Evolutionary conservation across 108 stramenopile species (phyloP).

Genomic region (Skeletonema costatum): DNA sequence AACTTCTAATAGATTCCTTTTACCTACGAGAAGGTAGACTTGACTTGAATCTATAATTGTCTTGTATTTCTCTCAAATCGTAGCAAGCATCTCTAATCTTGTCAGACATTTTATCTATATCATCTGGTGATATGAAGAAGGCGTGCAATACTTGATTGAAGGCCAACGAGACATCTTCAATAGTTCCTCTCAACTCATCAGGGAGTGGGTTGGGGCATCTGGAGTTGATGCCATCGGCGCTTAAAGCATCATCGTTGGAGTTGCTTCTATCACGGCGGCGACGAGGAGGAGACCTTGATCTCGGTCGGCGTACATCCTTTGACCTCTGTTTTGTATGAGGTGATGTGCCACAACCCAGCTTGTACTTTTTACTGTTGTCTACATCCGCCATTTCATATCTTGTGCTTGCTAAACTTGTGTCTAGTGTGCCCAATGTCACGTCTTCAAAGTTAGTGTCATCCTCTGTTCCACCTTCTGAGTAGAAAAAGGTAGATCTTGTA

Average conservation of each 20-base stretch:
- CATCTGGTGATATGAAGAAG: conserved; percentile 26
- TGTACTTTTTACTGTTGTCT: background rate
- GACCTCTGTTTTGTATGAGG: background rate
- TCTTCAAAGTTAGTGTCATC: conserved; percentile 5
- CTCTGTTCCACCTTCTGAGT: background rate
- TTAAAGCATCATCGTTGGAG: conserved; percentile 9
- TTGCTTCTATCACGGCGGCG: background rate
- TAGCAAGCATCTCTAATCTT: conserved; percentile 20
- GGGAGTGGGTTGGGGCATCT: conserved; percentile 3
- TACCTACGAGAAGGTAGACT: background rate
- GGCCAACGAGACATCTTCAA: conserved; percentile 14
- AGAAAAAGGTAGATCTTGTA: background rate
- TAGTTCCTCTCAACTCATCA: background rate
- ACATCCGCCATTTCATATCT: background rate
- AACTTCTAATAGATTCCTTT: background rate
- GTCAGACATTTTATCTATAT: conserved; percentile 28
- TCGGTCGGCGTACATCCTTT: background rate
- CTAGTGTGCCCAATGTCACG: background rate
- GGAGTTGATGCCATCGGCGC: background rate
- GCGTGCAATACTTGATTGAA: conserved; percentile 29
- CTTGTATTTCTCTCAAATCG: conserved; percentile 1
- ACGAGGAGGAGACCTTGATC: conserved; percentile 1
- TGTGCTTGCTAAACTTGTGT: background rate
- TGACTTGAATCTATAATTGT: background rate
- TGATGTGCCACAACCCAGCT: background rate